Percentiles rank a stretch among this genome's conserved stretches.
Evolutionary conservation across 805 yeast species (phyloP).

Genomic region (Starmerella sp.): DNA sequence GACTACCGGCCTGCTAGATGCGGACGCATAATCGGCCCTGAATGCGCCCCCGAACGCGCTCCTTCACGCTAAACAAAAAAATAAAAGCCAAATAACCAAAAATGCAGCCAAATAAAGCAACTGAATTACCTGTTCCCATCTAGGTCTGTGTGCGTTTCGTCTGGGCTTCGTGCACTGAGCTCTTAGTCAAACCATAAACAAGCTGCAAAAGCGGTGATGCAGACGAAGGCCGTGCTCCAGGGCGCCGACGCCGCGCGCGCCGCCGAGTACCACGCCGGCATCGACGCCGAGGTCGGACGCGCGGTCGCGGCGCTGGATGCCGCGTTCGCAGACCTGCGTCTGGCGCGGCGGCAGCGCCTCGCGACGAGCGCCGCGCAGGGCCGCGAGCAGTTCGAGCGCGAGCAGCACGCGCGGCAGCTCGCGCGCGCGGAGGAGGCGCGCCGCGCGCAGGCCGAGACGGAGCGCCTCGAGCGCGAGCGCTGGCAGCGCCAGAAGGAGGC

Average conservation of each 20-base stretch:
- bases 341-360: constrained; percentile 1
- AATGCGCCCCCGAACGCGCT: no score
- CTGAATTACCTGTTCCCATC: no score
- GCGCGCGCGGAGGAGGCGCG: constrained; percentile 2
- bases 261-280: not conserved
- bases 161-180: no score
- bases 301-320: constrained; percentile 6
- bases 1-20: no score
- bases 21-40: no score
- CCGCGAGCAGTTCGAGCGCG: constrained; percentile 2
- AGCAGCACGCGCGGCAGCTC: constrained; percentile 1
- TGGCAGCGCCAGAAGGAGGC: constrained; percentile 2
- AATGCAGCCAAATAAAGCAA: no score
- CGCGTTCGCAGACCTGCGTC: constrained; percentile 1
- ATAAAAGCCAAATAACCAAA: no score
- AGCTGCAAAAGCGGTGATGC: not conserved
- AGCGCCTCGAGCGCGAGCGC: constrained; percentile 2
- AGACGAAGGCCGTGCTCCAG: not conserved
- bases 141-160: no score
- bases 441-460: not conserved
- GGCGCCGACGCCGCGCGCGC: not conserved
- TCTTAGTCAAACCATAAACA: not conserved
- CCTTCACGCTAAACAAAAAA: no score
- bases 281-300: not conserved
- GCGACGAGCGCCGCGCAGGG: not conserved